Percentiles rank a stretch among this genome's conserved stretches.
These are phyloP conservation scores for Lentinus brumalis DNA, from an alignment of 768 basidiomycete genomes.

Conservation along the genomic window DNA sequence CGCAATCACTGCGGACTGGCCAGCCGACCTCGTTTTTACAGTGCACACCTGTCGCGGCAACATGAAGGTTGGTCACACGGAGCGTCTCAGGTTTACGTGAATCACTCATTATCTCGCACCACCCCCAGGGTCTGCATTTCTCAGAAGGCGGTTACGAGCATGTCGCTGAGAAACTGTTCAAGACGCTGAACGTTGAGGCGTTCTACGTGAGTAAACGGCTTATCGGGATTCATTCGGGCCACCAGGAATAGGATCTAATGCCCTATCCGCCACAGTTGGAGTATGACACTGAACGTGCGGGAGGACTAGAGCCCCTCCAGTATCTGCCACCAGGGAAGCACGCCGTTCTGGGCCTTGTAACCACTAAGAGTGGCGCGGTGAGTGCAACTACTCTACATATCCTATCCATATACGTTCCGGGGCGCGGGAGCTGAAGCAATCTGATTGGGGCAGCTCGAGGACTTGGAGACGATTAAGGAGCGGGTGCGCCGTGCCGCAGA, in stretches of 20 bases:
- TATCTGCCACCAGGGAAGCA: conserved; percentile 47
- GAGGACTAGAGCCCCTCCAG: conserved; percentile 54
- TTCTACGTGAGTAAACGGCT: conserved; percentile 35
- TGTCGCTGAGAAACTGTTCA: conserved; percentile 56
- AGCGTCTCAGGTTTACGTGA: conserved; percentile 1
- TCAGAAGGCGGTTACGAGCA: conserved; percentile 59
- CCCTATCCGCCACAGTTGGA: conserved; percentile 43
- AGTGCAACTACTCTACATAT: conserved; percentile 21
- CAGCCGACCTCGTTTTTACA: conserved; percentile 52
- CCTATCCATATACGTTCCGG: not conserved
- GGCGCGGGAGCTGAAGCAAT: conserved; percentile 1
- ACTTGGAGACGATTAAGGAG: conserved; percentile 37
- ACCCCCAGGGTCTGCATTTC: conserved; percentile 50
- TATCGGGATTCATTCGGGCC: no score
- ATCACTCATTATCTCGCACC: conserved; percentile 37
- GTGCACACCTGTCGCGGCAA: conserved; percentile 61
- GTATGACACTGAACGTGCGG: conserved; percentile 63
- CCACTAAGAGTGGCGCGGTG: conserved; percentile 43
- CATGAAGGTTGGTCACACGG: conserved; percentile 25
- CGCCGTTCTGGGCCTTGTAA: conserved; percentile 46
- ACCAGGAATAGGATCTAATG: no score
- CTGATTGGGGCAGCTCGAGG: conserved; percentile 38
- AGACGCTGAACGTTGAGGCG: conserved; percentile 56
- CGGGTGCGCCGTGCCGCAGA: conserved; percentile 46
- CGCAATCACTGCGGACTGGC: conserved; percentile 49